These are phyloP conservation scores for Leishmania amazonensis DNA, from an alignment of 208 protist species.

Conservation along the genomic window DNA sequence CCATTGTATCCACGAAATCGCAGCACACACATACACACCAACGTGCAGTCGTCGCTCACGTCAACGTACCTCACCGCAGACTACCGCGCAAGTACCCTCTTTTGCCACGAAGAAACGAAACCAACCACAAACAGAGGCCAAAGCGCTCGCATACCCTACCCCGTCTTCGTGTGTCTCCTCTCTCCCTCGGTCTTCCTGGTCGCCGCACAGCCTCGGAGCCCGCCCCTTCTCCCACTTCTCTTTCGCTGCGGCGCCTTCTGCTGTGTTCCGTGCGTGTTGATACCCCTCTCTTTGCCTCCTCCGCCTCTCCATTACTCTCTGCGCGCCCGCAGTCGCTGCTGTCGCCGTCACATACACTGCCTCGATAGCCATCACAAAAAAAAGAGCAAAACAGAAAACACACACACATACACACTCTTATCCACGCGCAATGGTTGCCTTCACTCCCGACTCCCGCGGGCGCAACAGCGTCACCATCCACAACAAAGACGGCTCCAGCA, in stretches of 20 bases:
- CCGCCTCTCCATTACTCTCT: neutral
- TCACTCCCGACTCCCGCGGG: slow-evolving; percentile 37
- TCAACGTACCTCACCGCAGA: neutral
- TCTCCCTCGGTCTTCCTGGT: neutral
- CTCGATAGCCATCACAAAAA: neutral
- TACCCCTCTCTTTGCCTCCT: neutral
- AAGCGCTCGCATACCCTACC: neutral
- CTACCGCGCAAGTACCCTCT: neutral
- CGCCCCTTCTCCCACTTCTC: neutral
- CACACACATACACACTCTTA: neutral
- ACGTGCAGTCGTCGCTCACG: too few relatives aligned
- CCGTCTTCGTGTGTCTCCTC: neutral
- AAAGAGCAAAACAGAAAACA: slow-evolving; percentile 21
- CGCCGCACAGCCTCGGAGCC: neutral
- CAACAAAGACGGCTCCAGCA: slow-evolving; percentile 69
- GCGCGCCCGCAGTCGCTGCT: neutral
- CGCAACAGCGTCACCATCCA: slow-evolving; percentile 38
- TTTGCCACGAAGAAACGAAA: too few relatives aligned
- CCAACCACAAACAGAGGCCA: neutral
- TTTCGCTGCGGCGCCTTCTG: neutral
- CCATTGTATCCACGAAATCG: neutral
- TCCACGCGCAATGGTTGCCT: slow-evolving; percentile 30
- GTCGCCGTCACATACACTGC: neutral
- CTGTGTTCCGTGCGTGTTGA: neutral
- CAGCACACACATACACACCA: too few relatives aligned